A percentile compares a stretch with the other conserved stretches of the same genome.
These are phyloP conservation scores for Lachancea sp. DNA, from an alignment of 805 yeast genomes.

Conservation along the genomic window DNA sequence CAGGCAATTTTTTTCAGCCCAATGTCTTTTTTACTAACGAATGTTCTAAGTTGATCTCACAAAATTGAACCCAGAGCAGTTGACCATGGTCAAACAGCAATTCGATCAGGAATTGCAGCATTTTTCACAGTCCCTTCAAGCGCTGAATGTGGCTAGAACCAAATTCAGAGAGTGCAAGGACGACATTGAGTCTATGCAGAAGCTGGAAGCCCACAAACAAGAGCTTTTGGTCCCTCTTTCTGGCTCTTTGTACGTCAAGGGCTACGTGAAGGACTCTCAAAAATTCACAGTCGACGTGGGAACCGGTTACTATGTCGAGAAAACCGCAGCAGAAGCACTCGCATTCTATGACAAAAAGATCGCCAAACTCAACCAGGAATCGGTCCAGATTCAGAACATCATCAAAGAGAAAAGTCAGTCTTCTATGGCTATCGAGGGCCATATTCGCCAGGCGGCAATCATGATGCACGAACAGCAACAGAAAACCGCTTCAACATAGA, in stretches of 20 bases:
- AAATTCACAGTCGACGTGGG: slow-evolving; percentile 89
- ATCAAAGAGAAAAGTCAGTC: slow-evolving; percentile 64
- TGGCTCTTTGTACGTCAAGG: slow-evolving; percentile 84
- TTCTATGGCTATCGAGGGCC: slow-evolving; percentile 28
- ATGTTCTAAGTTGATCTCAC: slow-evolving; percentile 50
- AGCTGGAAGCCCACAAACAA: slow-evolving; percentile 37
- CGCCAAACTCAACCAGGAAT: slow-evolving; percentile 62
- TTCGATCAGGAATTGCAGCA: slow-evolving; percentile 83
- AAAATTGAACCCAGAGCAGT: slow-evolving; percentile 74
- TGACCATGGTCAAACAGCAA: slow-evolving; percentile 73
- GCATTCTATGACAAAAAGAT: slow-evolving; percentile 69
- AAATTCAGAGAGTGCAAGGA: slow-evolving; percentile 76
- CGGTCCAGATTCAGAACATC: slow-evolving; percentile 64
- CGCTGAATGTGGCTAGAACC: slow-evolving; percentile 72
- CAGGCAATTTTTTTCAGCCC: not conserved
- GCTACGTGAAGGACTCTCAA: slow-evolving; percentile 56
- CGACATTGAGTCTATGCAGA: slow-evolving; percentile 53
- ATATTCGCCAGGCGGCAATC: slow-evolving; percentile 26
- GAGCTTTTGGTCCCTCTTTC: slow-evolving; percentile 81
- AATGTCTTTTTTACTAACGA: not conserved
- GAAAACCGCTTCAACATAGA: not conserved
- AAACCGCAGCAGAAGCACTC: slow-evolving; percentile 58
- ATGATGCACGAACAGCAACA: slow-evolving; percentile 17
- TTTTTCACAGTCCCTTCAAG: slow-evolving; percentile 74
- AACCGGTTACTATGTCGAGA: slow-evolving; percentile 91